Base-by-base conservation (phyloP, 352 stramenopile genomes). In the Aphanomyces cochlioides region DNA sequence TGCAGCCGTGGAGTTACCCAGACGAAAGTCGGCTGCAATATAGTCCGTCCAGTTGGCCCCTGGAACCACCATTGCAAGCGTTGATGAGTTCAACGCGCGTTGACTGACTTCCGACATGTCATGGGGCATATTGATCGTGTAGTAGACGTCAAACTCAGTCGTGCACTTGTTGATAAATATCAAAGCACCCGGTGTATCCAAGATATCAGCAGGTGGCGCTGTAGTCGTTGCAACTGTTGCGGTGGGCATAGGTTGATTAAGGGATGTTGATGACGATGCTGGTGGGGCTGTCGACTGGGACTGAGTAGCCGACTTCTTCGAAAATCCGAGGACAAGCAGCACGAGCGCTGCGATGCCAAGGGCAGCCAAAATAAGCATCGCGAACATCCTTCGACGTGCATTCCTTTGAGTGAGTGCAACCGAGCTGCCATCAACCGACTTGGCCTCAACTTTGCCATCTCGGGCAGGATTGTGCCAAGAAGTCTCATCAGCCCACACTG, bases 121-220 rank as follows among this genome's bases (percentile, higher is more conserved):
- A 37, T 37, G 17, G 5, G 13, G 13, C 15, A 61, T 21, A 7
- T 19, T 61, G 19, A 28, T 28, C 15, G 54, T 61, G 54, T 40
- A 61, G 54, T 40, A 61, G 19, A 61, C 54, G 8, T 28, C 43
- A 10, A 15, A 40, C 6, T 61, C 21, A 2, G 21, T 39, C 54
- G 54, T 61, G n/a, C 54, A 61, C 37, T 61, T 37, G 34, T 61
- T 61, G 28, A 61, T 10, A 39, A 61, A 61, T 13, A 37, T 37
- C 54, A 61, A 3, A 58, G 50, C 50, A 34, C 50, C 50, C 28
- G 50, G 50, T 58, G 28, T 34, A 34, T 19, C 8, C 7, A 58
- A 34, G n/a, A 21, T n/a, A 58, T 3, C 13, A 1, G n/a, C 50
- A 58, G 50, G 50, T 8, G n/a, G n/a, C 28, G 54, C 21, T 7